These are phyloP conservation scores for Daedalea quercina DNA, from an alignment of 768 basidiomycete genomes.

Conservation along the genomic window DNA sequence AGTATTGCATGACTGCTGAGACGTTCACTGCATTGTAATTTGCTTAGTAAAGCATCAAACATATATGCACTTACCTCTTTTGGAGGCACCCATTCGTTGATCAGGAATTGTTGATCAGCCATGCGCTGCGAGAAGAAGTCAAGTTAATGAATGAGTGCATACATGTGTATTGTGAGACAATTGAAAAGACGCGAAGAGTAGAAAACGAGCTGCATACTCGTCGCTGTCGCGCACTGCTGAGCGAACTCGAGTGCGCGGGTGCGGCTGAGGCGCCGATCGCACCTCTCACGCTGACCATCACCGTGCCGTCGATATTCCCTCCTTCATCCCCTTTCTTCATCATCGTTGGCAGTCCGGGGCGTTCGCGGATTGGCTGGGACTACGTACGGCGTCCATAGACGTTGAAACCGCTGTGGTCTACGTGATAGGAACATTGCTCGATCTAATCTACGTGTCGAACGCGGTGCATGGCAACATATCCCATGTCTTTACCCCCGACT, in stretches of 20 bases:
- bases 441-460: background rate
- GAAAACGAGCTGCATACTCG: background rate
- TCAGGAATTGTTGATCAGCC: too few species aligned
- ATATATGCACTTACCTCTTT: too few species aligned
- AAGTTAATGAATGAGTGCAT: background rate
- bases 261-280: background rate
- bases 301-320: background rate
- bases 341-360: background rate
- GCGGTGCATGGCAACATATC: constrained; percentile 38
- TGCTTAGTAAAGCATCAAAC: too few species aligned
- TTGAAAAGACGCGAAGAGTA: too few species aligned
- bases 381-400: background rate
- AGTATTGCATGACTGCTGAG: too few species aligned
- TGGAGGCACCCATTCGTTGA: too few species aligned
- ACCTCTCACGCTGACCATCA: background rate
- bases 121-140: too few species aligned
- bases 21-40: too few species aligned
- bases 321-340: background rate
- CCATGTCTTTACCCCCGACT: constrained; percentile 31
- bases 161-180: too few species aligned
- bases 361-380: background rate
- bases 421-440: background rate
- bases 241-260: background rate
- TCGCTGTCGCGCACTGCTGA: constrained; percentile 2
- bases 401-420: background rate